Evolutionary conservation across 768 basidiomycete genomes (phyloP).

Genomic region (Mrakia blollopis): DNA sequence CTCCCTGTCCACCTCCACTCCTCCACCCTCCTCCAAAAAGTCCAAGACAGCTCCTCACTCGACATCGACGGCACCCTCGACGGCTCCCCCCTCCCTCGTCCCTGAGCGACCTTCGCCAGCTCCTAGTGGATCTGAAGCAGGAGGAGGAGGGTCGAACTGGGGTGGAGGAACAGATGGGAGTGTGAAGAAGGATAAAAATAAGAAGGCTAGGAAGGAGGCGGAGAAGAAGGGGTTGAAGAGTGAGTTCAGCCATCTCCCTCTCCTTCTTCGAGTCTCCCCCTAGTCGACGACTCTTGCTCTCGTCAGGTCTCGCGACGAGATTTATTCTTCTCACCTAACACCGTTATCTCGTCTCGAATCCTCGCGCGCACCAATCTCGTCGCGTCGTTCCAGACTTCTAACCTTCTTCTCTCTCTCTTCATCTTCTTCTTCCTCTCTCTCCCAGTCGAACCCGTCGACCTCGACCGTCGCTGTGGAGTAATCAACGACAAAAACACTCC

Average conservation of each 20-base stretch:
- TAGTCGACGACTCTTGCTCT: conserved; percentile 24
- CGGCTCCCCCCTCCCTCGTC: conserved; percentile 24
- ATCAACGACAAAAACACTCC: conserved; percentile 91
- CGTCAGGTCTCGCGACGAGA: conserved; percentile 7
- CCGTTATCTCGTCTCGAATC: too few relatives aligned
- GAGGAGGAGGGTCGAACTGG: conserved; percentile 31
- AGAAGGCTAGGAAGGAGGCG: conserved; percentile 67
- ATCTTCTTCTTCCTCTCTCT: neutral
- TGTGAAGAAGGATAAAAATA: conserved; percentile 67
- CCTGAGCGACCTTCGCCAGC: conserved; percentile 47
- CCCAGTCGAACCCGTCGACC: conserved; percentile 58
- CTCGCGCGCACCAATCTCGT: too few relatives aligned
- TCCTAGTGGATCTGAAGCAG: conserved; percentile 48
- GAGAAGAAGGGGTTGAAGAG: conserved; percentile 58
- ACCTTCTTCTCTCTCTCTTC: neutral
- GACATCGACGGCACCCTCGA: neutral
- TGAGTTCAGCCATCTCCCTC: too few relatives aligned
- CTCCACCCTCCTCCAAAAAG: conserved; percentile 18
- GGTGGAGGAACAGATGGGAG: conserved; percentile 56
- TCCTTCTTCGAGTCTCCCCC: too few relatives aligned
- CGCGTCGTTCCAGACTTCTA: too few relatives aligned
- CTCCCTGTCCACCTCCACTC: neutral
- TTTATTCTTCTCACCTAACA: too few relatives aligned
- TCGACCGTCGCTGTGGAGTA: conserved; percentile 90
- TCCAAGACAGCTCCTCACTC: conserved; percentile 1